A percentile compares a stretch with the other conserved stretches of the same genome.
Evolutionary conservation across 2,329 filamentous ascomycete species (phyloP).

Genomic region (Balansia obtecta): DNA sequence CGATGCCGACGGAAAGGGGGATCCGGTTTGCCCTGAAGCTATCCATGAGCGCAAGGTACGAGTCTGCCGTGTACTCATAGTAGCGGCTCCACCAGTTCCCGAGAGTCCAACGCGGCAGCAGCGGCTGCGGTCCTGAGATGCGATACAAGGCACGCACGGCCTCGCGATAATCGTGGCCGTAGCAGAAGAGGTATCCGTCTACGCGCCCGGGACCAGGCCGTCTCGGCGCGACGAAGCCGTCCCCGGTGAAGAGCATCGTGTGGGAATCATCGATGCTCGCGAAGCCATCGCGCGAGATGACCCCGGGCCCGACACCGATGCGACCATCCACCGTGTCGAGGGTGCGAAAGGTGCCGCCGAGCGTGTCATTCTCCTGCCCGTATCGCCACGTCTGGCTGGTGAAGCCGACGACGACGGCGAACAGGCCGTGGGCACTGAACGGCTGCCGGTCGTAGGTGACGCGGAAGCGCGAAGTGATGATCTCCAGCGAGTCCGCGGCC

Average conservation of each 20-base stretch:
- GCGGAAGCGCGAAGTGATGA: slow-evolving; percentile 42
- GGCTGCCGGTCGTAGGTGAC: slow-evolving; percentile 44
- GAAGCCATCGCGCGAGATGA: slow-evolving; percentile 38
- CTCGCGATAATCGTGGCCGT: slow-evolving; percentile 41
- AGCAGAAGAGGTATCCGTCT: slow-evolving; percentile 48
- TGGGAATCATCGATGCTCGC: slow-evolving; percentile 40
- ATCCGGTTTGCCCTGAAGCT: slow-evolving; percentile 37
- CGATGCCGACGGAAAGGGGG: slow-evolving; percentile 45
- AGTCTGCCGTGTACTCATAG: slow-evolving; percentile 40
- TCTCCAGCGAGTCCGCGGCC: slow-evolving; percentile 33
- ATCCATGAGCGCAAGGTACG: slow-evolving; percentile 46
- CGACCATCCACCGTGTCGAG: slow-evolving; percentile 41
- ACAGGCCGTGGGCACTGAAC: slow-evolving; percentile 39
- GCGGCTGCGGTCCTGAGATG: slow-evolving; percentile 42
- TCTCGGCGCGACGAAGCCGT: slow-evolving; percentile 39
- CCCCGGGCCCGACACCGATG: slow-evolving; percentile 33
- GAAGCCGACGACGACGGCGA: slow-evolving; percentile 28
- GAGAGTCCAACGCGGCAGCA: slow-evolving; percentile 43
- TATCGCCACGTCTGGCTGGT: slow-evolving; percentile 35
- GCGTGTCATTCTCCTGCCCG: slow-evolving; percentile 27
- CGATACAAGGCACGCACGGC: slow-evolving; percentile 42
- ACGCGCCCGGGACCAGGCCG: slow-evolving; percentile 27
- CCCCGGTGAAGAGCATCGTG: slow-evolving; percentile 42
- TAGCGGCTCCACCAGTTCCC: slow-evolving; percentile 58
- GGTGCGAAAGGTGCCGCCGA: slow-evolving; percentile 39